Conservation (phyloP, 768 basidiomycete species). For the Amanita muscaria region DNA sequence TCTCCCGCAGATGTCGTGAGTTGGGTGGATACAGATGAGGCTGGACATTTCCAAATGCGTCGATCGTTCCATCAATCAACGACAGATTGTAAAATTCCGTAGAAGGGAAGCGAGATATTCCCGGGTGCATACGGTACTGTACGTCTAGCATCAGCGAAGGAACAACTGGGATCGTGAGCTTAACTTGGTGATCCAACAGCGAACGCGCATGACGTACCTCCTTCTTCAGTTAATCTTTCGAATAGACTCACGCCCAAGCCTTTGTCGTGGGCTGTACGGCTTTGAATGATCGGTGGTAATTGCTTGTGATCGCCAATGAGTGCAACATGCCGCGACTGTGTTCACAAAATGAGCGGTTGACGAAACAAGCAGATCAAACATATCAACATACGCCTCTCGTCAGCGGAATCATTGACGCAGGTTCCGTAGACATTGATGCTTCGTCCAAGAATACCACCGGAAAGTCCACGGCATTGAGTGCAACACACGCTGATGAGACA, state of each 20-base stretch:
- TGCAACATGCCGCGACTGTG: constrained; percentile 69
- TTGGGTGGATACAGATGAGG: constrained; percentile 52
- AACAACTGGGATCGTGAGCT: constrained; percentile 39
- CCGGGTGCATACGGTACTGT: constrained; percentile 96
- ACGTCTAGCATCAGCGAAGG: constrained; percentile 87
- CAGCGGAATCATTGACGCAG: constrained; percentile 81
- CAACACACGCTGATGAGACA: constrained; percentile 61
- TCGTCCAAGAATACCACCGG: constrained; percentile 93
- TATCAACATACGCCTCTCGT: constrained; percentile 78
- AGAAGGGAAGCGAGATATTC: constrained; percentile 81
- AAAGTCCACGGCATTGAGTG: constrained; percentile 71
- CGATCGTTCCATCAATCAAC: constrained; percentile 70
- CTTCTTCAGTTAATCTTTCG: constrained; percentile 80
- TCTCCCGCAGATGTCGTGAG: constrained; percentile 40
- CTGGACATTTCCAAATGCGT: constrained; percentile 36
- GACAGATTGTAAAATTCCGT: constrained; percentile 69
- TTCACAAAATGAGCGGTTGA: neutral
- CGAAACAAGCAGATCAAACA: neutral
- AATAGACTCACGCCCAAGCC: constrained; percentile 81
- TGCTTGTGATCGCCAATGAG: constrained; percentile 98
- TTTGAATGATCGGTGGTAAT: constrained; percentile 80
- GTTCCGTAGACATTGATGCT: constrained; percentile 95
- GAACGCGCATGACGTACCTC: constrained; percentile 51
- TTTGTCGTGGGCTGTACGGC: constrained; percentile 59
- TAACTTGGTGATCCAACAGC: neutral